These are phyloP conservation scores for Tetrapyrgos nigripes DNA, from an alignment of 1,284 basidiomycete genomes.

Conservation along the genomic window DNA sequence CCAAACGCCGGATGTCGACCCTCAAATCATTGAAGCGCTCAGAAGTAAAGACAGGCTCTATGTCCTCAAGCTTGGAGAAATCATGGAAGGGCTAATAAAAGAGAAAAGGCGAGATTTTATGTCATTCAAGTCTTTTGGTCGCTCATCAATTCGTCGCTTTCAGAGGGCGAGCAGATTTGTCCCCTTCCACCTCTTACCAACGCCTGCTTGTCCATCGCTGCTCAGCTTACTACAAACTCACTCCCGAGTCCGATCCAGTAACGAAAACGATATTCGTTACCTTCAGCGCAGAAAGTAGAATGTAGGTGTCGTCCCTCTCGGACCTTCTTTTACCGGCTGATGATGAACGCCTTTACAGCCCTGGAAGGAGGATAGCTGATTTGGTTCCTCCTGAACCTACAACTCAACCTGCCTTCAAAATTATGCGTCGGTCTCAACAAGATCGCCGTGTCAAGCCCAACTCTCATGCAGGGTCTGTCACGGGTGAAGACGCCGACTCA, in stretches of 20 bases:
- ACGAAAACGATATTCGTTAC: conserved; percentile 67
- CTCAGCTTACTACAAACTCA: conserved; percentile 75
- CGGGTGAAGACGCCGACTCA: conserved; percentile 73
- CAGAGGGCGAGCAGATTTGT: conserved; percentile 67
- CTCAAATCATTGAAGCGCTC: conserved; percentile 83
- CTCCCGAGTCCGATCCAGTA: conserved; percentile 67
- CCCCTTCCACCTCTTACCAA: conserved; percentile 78
- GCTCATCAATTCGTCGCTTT: background rate
- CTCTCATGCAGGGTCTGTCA: conserved; percentile 70
- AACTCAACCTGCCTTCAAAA: conserved; percentile 78
- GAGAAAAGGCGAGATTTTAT: conserved; percentile 66
- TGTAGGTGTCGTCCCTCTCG: conserved; percentile 55
- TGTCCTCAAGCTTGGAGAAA: conserved; percentile 82
- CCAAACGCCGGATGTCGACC: conserved; percentile 60
- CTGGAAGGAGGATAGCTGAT: conserved; percentile 69
- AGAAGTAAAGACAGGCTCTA: conserved; percentile 85
- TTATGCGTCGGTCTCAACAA: conserved; percentile 70
- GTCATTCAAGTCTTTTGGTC: background rate
- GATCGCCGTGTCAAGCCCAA: conserved; percentile 60
- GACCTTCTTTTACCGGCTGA: conserved; percentile 7
- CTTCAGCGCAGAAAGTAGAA: conserved; percentile 66
- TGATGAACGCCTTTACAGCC: conserved; percentile 48
- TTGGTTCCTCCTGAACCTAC: conserved; percentile 79
- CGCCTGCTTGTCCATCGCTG: conserved; percentile 84
- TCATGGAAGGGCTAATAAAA: conserved; percentile 77